These are phyloP conservation scores for Knoxia roxburghii DNA, from an alignment of 257 asterid genomes.

Conservation along the genomic window DNA sequence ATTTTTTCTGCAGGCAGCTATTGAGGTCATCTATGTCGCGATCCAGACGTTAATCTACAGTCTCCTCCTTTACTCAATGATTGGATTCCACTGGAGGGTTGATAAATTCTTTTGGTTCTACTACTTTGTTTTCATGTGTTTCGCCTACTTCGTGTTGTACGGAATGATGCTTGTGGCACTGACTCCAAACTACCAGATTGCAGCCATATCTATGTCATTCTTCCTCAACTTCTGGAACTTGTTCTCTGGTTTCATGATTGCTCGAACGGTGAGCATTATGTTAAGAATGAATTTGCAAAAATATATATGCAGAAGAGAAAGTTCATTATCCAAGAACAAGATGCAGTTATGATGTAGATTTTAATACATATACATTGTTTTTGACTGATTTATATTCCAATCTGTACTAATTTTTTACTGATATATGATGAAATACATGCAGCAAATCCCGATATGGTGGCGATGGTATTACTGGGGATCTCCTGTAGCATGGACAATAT, in stretches of 20 bases:
- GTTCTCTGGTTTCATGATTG: conserved; percentile 69
- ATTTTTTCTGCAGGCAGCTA: conserved; percentile 46
- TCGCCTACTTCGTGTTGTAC: conserved; percentile 67
- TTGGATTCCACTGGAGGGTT: conserved; percentile 60
- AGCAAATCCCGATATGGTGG: conserved; percentile 92
- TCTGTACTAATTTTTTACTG: too few species aligned
- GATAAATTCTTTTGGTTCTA: conserved; percentile 67
- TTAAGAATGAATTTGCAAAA: not conserved
- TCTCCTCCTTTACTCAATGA: conserved; percentile 72
- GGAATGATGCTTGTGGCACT: conserved; percentile 90
- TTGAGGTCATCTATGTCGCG: conserved; percentile 50
- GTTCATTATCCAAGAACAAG: not conserved
- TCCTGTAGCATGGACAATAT: conserved; percentile 83
- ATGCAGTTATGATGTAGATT: not conserved
- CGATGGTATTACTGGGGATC: conserved; percentile 92
- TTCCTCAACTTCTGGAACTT: conserved; percentile 90
- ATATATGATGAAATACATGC: conserved; percentile 1
- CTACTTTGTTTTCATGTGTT: conserved; percentile 68
- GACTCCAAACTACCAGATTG: conserved; percentile 69
- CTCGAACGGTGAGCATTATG: conserved; percentile 68
- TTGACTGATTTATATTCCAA: too few species aligned
- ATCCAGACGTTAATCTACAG: conserved; percentile 65
- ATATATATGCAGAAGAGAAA: not conserved
- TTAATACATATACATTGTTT: too few species aligned
- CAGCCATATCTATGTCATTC: conserved; percentile 77